Percentiles rank a stretch among this genome's conserved stretches.
phyloP scores from a whole-genome alignment of 768 basidiomycete species.

The Termitomyces sp. region DNA sequence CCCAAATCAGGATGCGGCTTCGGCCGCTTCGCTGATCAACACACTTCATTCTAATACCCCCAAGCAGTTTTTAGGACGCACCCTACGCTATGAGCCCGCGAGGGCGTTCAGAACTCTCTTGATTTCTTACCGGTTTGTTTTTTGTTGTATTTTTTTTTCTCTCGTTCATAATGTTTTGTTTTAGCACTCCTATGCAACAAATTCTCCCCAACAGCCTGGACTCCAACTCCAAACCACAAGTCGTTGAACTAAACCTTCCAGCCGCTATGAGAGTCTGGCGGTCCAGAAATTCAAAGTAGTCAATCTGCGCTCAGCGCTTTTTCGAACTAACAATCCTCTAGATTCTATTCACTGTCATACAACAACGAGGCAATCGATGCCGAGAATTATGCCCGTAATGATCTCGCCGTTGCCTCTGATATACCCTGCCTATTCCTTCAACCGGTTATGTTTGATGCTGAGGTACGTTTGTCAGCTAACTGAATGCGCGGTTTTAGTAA shows the following conservation, averaged over 20 bases:
- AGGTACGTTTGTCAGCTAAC: constrained; percentile 33
- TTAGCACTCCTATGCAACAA: constrained; percentile 36
- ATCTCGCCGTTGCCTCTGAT: constrained; percentile 16
- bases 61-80: constrained; percentile 67
- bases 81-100: constrained; percentile 74
- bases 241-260: constrained; percentile 46
- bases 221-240: constrained; percentile 18
- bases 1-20: constrained; percentile 46
- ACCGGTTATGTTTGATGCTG: constrained; percentile 56
- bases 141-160: neutral
- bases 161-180: neutral
- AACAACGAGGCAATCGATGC: constrained; percentile 50
- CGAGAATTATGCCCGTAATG: constrained; percentile 24
- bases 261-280: constrained; percentile 60
- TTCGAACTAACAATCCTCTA: constrained; percentile 7
- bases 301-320: neutral
- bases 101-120: constrained; percentile 71
- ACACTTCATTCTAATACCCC: constrained; percentile 52
- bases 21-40: constrained; percentile 57
- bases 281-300: constrained; percentile 48
- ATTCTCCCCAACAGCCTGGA: constrained; percentile 18
- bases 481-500: neutral
- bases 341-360: constrained; percentile 46
- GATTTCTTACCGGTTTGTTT: constrained; percentile 68
- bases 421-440: constrained; percentile 41